phyloP scores from a whole-genome alignment of 768 basidiomycete genomes.

The Amanita jacksonii region DNA sequence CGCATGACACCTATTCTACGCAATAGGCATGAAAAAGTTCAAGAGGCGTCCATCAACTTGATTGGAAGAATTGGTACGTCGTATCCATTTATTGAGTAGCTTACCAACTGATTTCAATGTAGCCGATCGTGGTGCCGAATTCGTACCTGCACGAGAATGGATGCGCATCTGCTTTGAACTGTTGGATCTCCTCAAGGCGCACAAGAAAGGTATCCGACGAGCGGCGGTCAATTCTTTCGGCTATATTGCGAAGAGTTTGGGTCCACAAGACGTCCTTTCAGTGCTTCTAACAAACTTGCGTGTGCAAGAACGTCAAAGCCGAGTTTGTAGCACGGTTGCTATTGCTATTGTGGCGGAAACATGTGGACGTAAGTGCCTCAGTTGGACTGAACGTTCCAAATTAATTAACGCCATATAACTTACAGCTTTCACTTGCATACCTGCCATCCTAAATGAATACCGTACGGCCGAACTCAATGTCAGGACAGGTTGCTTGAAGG shows the following conservation, averaged over 20 bases:
- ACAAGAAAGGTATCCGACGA: slow-evolving; percentile 98
- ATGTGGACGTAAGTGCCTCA: slow-evolving; percentile 54
- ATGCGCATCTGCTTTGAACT: slow-evolving; percentile 99
- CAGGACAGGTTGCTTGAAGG: slow-evolving; percentile 96
- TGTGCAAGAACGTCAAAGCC: slow-evolving; percentile 97
- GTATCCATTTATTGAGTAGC: slow-evolving; percentile 13
- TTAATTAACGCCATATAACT: slow-evolving; percentile 4
- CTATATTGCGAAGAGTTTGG: slow-evolving; percentile 98
- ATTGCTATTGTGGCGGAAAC: slow-evolving; percentile 95
- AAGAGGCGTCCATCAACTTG: slow-evolving; percentile 98
- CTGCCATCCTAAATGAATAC: slow-evolving; percentile 97
- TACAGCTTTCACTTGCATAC: slow-evolving; percentile 93
- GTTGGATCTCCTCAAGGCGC: slow-evolving; percentile 92
- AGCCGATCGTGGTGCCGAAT: slow-evolving; percentile 98
- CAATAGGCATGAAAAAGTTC: slow-evolving; percentile 98
- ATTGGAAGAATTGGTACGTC: slow-evolving; percentile 86
- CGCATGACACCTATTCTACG: slow-evolving; percentile 99
- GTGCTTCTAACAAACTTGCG: slow-evolving; percentile 94
- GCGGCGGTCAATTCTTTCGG: slow-evolving; percentile 99
- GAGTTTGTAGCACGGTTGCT: slow-evolving; percentile 97
- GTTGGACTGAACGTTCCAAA: slow-evolving; percentile 1
- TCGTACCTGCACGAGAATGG: slow-evolving; percentile 98
- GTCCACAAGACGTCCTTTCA: slow-evolving; percentile 95
- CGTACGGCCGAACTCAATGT: slow-evolving; percentile 98
- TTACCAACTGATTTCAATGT: slow-evolving; percentile 2